Conservation (phyloP, 2,329 filamentous ascomycete species). For the Atkinsonella texensis region DNA sequence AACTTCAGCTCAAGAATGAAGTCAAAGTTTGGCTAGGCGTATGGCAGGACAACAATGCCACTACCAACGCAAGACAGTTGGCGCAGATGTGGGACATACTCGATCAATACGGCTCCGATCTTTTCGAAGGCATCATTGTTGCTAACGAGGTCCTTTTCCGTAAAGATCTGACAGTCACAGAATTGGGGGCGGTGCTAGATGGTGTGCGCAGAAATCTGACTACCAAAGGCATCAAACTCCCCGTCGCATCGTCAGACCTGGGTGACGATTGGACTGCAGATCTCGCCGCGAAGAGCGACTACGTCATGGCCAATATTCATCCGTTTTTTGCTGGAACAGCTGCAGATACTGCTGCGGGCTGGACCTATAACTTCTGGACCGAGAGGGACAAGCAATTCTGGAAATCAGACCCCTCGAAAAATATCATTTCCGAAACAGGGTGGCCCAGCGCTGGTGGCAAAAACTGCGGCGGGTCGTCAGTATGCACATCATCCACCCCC, state of each 20-base stretch:
- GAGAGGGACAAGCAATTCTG: slow-evolving; percentile 54
- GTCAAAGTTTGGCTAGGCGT: slow-evolving; percentile 93
- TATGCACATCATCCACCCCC: slow-evolving; percentile 36
- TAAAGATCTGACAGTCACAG: slow-evolving; percentile 54
- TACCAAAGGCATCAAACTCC: slow-evolving; percentile 52
- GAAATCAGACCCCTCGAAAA: slow-evolving; percentile 47
- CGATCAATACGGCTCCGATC: slow-evolving; percentile 50
- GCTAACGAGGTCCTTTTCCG: slow-evolving; percentile 73
- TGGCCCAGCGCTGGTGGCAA: slow-evolving; percentile 81
- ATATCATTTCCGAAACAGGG: slow-evolving; percentile 82
- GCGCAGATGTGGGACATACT: slow-evolving; percentile 75
- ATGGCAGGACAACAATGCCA: slow-evolving; percentile 75
- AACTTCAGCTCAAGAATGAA: slow-evolving; percentile 53
- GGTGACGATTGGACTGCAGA: slow-evolving; percentile 72
- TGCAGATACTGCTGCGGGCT: slow-evolving; percentile 55
- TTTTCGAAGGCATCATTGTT: slow-evolving; percentile 72
- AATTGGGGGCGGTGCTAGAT: slow-evolving; percentile 52
- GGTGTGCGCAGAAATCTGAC: slow-evolving; percentile 64
- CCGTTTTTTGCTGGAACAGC: slow-evolving; percentile 82
- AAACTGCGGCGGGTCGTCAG: slow-evolving; percentile 48
- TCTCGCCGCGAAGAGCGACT: slow-evolving; percentile 62
- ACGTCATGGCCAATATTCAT: slow-evolving; percentile 94
- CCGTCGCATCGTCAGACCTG: slow-evolving; percentile 77
- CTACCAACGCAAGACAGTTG: slow-evolving; percentile 75
- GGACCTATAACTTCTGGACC: slow-evolving; percentile 79